A percentile compares a stretch with the other conserved stretches of the same genome.
Conservation (phyloP, 257 asterid genomes). For the Eucommia ulmoides region DNA sequence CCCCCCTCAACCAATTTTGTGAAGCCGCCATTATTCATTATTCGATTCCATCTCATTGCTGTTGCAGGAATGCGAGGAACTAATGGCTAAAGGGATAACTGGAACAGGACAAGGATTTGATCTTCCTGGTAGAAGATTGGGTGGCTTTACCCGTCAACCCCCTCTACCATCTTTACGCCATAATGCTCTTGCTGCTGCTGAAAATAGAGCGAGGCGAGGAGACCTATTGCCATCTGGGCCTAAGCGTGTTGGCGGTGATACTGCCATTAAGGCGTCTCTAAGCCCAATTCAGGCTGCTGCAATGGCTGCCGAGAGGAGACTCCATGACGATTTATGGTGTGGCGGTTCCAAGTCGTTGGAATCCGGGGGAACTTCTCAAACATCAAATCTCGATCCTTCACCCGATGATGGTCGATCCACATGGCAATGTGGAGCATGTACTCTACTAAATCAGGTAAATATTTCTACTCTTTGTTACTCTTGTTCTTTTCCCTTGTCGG, state of each 20-base stretch:
- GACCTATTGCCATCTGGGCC: slow-evolving; percentile 49
- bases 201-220: slow-evolving; percentile 37
- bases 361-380: slow-evolving; percentile 32
- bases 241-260: slow-evolving; percentile 62
- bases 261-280: slow-evolving; percentile 44
- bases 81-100: slow-evolving; percentile 56
- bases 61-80: slow-evolving; percentile 69
- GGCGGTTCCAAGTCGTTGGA: slow-evolving; percentile 53
- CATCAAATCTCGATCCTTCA: slow-evolving; percentile 14
- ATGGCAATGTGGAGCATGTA: slow-evolving; percentile 62
- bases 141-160: slow-evolving; percentile 70
- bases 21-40: no score
- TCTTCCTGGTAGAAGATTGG: slow-evolving; percentile 65
- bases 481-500: background rate
- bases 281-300: slow-evolving; percentile 86
- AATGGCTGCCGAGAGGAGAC: slow-evolving; percentile 91
- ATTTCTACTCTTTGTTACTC: slow-evolving; percentile 2
- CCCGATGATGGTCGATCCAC: slow-evolving; percentile 16
- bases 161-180: slow-evolving; percentile 45
- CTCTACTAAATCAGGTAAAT: slow-evolving; percentile 52
- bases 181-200: slow-evolving; percentile 56
- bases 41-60: no score
- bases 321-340: slow-evolving; percentile 74
- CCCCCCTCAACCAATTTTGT: no score
- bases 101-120: slow-evolving; percentile 80